These are phyloP conservation scores for Paracamarosporium sp. DNA, from an alignment of 2,329 filamentous ascomycete genomes.

Conservation along the genomic window DNA sequence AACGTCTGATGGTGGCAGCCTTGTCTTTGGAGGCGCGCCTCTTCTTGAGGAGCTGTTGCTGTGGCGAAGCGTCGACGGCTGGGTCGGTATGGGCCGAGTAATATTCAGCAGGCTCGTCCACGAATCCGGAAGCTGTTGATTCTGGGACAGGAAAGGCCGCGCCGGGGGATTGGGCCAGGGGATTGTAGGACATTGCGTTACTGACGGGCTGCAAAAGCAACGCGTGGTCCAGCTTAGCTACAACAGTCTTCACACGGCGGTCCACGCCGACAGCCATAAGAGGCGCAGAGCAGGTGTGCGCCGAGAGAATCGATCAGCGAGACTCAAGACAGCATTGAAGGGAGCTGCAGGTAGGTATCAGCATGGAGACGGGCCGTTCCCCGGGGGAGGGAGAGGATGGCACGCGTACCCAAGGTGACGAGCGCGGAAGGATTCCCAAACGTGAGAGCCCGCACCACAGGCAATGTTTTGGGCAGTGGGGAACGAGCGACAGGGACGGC, in stretches of 20 bases:
- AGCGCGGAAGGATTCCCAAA: conserved; percentile 39
- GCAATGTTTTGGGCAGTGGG: conserved; percentile 34
- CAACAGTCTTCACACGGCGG: conserved; percentile 43
- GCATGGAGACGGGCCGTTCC: conserved; percentile 30
- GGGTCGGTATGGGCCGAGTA: conserved; percentile 27
- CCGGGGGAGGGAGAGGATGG: conserved; percentile 24
- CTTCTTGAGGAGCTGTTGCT: conserved; percentile 42
- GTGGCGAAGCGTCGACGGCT: conserved; percentile 22
- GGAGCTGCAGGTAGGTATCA: conserved; percentile 33
- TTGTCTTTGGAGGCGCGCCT: conserved; percentile 49
- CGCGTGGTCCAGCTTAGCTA: conserved; percentile 39
- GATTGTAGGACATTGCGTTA: conserved; percentile 45
- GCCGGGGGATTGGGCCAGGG: conserved; percentile 35
- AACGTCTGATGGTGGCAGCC: conserved; percentile 49
- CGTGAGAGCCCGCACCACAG: conserved; percentile 44
- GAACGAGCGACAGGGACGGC: conserved; percentile 40
- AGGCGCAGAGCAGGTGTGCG: conserved; percentile 35
- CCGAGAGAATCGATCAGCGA: conserved; percentile 30
- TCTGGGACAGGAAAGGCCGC: conserved; percentile 33
- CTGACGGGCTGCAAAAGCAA: conserved; percentile 38
- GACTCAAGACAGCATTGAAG: conserved; percentile 37
- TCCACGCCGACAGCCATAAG: conserved; percentile 49
- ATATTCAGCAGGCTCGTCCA: conserved; percentile 28
- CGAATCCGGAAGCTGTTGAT: conserved; percentile 26
- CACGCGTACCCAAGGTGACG: conserved; percentile 36